A percentile compares a stretch with the other conserved stretches of the same genome.
phyloP scores from a whole-genome alignment of 2,329 filamentous ascomycete genomes.

The Albophoma yamanashiensis region DNA sequence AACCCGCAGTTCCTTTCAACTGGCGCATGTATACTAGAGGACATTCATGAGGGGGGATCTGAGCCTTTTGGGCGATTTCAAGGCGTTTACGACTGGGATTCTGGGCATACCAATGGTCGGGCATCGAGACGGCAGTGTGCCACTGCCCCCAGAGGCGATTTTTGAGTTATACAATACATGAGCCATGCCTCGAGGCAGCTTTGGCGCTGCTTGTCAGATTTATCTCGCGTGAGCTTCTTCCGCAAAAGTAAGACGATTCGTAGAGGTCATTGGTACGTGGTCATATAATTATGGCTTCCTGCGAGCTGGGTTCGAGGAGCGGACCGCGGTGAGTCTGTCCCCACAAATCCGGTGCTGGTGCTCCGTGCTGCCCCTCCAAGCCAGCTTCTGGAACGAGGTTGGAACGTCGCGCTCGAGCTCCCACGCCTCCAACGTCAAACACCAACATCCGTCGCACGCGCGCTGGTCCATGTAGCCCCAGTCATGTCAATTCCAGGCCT shows the following conservation, averaged over 20 bases:
- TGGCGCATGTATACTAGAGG: not conserved
- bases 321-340: not conserved
- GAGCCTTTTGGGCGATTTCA: not conserved
- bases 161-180: not conserved
- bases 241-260: no score
- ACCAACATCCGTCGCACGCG: not conserved
- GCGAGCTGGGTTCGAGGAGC: not conserved
- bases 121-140: not conserved
- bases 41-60: not conserved
- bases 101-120: not conserved
- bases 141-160: not conserved
- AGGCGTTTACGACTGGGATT: not conserved
- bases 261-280: no score
- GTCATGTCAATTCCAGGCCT: constrained; percentile 65
- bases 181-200: not conserved
- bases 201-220: not conserved
- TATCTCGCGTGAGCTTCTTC: not conserved
- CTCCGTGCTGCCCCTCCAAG: not conserved
- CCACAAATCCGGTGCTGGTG: not conserved
- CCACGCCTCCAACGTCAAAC: not conserved
- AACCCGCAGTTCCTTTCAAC: not conserved
- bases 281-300: no score
- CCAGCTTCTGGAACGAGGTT: not conserved
- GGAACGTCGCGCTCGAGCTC: not conserved
- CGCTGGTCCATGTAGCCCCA: constrained; percentile 19